Evolutionary conservation across 345 rosid genomes (phyloP), one percentile per base, ranked within the genome.

Genomic region (Populus pruinosa): DNA sequence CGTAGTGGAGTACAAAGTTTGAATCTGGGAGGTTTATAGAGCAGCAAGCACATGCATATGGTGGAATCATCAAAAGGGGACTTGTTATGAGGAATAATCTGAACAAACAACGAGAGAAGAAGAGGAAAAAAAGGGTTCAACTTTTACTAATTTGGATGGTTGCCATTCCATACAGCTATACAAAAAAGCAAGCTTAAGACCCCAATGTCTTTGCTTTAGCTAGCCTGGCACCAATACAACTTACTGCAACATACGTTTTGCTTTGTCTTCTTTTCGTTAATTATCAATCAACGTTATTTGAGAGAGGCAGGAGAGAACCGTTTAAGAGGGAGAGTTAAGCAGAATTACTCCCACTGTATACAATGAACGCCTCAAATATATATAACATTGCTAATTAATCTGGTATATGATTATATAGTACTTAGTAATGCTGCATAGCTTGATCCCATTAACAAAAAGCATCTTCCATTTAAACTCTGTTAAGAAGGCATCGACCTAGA

Each of bases 11-110:
- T 41, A 47, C 2, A 63, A 74, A 1, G 59, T 6, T 18, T 47
- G 66, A 78, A 43, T 69, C 68, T 73, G 79, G 70, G 70, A 83
- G 88, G 80, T 66, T 80, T 56, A 78, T 31, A 71, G 38, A 55
- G 68, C 23, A 21, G 61, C 25, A 20, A 55, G 61, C 23, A 78
- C 63, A 50, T 64, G 77, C 78, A 77, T 72, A 63, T 64, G 74
- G 61, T 56, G 10, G 79, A 70, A 21, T 70, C 71, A 65, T 27
- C 44, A 64, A 69, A 70, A 36, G 59, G 50, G 14, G 27, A 1
- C n/a, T 33, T 29, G 3, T 9, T 10, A n/a, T n/a, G 27, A 8
- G 29, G 25, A 8, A 56, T 10, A n/a, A 56, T 56, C 5, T 8
- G 63, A 59, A 20, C n/a, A 53, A 2, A 6, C 10, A 18, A 53